Base-by-base conservation (phyloP, 148 eudicot genomes). In the Tetragonia tetragonoides region DNA sequence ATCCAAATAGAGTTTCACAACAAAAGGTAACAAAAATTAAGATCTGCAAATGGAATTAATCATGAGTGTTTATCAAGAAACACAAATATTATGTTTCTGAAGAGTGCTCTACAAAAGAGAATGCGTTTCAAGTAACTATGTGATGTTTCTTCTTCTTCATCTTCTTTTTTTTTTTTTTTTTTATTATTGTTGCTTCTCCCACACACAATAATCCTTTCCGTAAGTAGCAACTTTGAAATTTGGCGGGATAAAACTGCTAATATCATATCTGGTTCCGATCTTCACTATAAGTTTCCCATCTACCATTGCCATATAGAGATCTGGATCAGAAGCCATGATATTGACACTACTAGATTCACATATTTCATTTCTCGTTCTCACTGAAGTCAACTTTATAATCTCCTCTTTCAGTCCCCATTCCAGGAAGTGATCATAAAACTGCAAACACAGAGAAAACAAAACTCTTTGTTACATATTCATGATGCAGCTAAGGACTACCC, bases 351-450 rank as follows among this genome's bases (percentile, higher is more conserved):
- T 91, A 0, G 84, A 81, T 65, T 75, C 78, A 47, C 77, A 17
- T 12, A 91, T 86, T n/a, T 83, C 90, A 46, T 87, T 87, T 72
- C 84, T 85, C 56, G 57, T 51, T 75, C 91, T 83, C 0, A 87
- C 69, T 42, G 84, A 69, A 0, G 77, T 78, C 41, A 91, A 46
- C 7, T 75, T 84, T 10, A 85, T 67, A 12, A 91, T 86, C 24
- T 73, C 88, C 20, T 87, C 89, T 83, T 89, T 89, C 49, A 87
- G 23, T 47, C 92, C 91, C 90, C 88, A 91, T 6, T 85, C 86
- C n/a, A 89, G 79, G 78, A 85, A 86, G 57, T 89, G 92, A 40
- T 91, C 92, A 68, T 89, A 89, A 51, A 91, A 91, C 95, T 81
- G 83, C 72, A 75, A n/a, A 15, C 39, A 11, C 16, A 60, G 40